These are phyloP conservation scores for Ocimum tenuiflorum DNA, from an alignment of 257 asterid species.

Conservation along the genomic window DNA sequence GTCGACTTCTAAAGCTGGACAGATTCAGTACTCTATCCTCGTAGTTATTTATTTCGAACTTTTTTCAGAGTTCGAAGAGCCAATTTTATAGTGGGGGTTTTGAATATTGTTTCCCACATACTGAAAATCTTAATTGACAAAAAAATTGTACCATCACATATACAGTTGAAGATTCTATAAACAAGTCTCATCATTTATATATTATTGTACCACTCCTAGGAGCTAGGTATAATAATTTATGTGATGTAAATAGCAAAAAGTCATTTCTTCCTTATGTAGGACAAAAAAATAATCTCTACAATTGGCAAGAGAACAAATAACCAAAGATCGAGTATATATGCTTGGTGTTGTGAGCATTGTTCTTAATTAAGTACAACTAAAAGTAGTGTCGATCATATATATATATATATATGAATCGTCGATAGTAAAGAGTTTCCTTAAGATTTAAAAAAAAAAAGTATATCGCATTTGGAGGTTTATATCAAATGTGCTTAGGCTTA, in stretches of 20 bases:
- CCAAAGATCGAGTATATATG: no score
- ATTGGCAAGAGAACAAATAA: neutral
- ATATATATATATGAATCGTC: no score
- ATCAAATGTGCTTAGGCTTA: no score
- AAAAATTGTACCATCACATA: slow-evolving; percentile 10
- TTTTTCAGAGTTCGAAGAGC: neutral
- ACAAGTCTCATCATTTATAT: slow-evolving; percentile 5
- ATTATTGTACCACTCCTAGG: slow-evolving; percentile 13
- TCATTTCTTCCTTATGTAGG: neutral
- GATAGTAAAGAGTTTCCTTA: no score
- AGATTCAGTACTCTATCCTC: neutral
- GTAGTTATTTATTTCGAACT: neutral
- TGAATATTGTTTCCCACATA: slow-evolving; percentile 5
- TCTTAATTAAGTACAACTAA: no score
- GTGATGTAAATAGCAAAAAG: slow-evolving; percentile 13
- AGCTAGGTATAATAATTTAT: slow-evolving; percentile 19
- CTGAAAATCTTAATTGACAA: slow-evolving; percentile 5
- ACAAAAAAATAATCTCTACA: neutral
- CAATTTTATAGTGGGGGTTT: slow-evolving; percentile 3
- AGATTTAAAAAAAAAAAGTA: no score
- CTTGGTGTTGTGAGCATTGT: no score
- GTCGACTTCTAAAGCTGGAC: neutral
- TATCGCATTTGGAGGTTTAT: no score
- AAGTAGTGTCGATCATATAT: no score
- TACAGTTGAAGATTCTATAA: slow-evolving; percentile 13